Conservation (phyloP, 768 basidiomycete species). For the Boletus vinaceobasis region DNA sequence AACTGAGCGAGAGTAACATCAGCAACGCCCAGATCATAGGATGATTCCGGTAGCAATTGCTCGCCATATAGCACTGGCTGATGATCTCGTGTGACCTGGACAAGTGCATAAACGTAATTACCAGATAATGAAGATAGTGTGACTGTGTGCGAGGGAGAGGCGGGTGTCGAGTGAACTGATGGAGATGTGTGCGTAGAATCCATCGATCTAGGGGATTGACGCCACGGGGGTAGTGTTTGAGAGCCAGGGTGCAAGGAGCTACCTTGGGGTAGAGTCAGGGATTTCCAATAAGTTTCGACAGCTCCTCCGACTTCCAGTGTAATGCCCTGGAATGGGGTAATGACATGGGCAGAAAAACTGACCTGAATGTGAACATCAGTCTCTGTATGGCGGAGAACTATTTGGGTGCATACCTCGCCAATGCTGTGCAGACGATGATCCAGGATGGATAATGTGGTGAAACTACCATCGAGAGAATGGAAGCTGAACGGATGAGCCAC, state of each 20-base stretch:
- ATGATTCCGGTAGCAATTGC: conserved; percentile 70
- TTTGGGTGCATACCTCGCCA: conserved; percentile 65
- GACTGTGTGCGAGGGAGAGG: conserved; percentile 51
- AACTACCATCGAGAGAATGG: conserved; percentile 48
- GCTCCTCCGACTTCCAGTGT: conserved; percentile 93
- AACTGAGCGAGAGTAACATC: conserved; percentile 87
- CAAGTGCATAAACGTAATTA: conserved; percentile 78
- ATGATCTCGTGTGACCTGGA: conserved; percentile 90
- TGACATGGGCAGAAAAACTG: conserved; percentile 81
- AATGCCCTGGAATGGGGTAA: conserved; percentile 87
- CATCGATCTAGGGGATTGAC: conserved; percentile 31
- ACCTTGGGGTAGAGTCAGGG: conserved; percentile 38
- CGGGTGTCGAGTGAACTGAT: conserved; percentile 52
- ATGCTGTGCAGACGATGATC: conserved; percentile 92
- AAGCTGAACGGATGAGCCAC: conserved; percentile 80
- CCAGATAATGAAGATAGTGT: conserved; percentile 89
- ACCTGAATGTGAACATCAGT: conserved; percentile 47
- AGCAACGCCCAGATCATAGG: conserved; percentile 74
- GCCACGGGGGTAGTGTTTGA: conserved; percentile 37
- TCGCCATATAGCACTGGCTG: conserved; percentile 83
- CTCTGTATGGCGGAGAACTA: neutral
- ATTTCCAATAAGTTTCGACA: conserved; percentile 99
- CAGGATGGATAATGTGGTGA: conserved; percentile 72
- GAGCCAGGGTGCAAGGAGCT: conserved; percentile 30
- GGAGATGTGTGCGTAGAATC: conserved; percentile 70